Conservation (phyloP, 257 asterid genomes). For the Nemophila menziesii region DNA sequence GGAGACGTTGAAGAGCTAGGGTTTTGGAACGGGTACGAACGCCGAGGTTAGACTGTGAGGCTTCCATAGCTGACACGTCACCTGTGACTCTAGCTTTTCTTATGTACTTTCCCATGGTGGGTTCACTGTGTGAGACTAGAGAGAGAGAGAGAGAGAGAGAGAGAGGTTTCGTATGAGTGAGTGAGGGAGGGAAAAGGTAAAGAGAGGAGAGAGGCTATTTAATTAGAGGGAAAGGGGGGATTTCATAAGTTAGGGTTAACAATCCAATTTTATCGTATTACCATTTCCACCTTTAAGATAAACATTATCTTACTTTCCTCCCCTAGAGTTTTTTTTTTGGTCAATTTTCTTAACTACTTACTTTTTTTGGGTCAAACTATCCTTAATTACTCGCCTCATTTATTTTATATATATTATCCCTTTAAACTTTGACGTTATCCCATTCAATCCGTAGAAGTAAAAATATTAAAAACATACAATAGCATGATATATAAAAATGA, state of each 20-base stretch:
- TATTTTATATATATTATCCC: too few relatives aligned
- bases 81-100: conserved; percentile 35
- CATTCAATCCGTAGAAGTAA: too few relatives aligned
- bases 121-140: conserved; percentile 1
- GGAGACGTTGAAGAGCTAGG: conserved; percentile 51
- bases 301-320: not conserved
- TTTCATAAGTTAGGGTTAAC: not conserved
- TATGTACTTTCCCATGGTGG: conserved; percentile 44
- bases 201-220: conserved; percentile 1
- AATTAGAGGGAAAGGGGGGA: not conserved
- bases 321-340: not conserved
- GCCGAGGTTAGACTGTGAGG: conserved; percentile 39
- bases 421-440: too few relatives aligned
- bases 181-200: not conserved
- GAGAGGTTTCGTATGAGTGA: conserved; percentile 4
- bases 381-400: too few relatives aligned
- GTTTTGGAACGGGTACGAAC: conserved; percentile 71
- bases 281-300: not conserved
- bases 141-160: not conserved
- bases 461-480: too few relatives aligned
- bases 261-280: not conserved
- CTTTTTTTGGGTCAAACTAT: too few relatives aligned
- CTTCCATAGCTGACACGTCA: conserved; percentile 47
- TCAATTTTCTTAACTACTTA: not conserved
- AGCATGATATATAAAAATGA: too few relatives aligned